These are phyloP conservation scores for Mycena floridula DNA, from an alignment of 768 basidiomycete species.

Conservation along the genomic window DNA sequence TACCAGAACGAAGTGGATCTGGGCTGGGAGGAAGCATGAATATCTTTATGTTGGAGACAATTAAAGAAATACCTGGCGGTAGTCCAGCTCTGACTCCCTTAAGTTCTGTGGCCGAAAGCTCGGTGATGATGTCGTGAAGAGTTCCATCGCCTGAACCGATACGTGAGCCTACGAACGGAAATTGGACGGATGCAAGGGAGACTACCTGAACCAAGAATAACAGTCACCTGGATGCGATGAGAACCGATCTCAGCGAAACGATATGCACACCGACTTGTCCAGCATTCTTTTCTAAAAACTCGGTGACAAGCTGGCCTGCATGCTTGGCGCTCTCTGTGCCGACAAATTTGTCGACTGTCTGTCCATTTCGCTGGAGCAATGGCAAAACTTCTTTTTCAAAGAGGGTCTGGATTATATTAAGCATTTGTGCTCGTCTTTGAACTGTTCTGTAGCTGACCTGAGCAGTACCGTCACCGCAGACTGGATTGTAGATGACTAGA, in stretches of 20 bases:
- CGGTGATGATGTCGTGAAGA: slow-evolving; percentile 80
- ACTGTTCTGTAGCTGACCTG: too few relatives aligned
- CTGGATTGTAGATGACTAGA: slow-evolving; percentile 73
- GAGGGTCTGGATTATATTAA: slow-evolving; percentile 27
- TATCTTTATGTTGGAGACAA: too few relatives aligned
- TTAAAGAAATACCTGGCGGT: slow-evolving; percentile 22
- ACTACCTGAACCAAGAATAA: too few relatives aligned
- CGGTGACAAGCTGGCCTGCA: slow-evolving; percentile 42
- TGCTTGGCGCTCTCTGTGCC: slow-evolving; percentile 48
- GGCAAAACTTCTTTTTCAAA: slow-evolving; percentile 61
- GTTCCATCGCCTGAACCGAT: slow-evolving; percentile 92
- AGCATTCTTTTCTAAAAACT: slow-evolving; percentile 28
- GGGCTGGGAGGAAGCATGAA: too few relatives aligned
- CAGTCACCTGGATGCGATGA: too few relatives aligned
- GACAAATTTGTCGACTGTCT: slow-evolving; percentile 31
- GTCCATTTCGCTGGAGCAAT: slow-evolving; percentile 39
- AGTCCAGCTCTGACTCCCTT: slow-evolving; percentile 13
- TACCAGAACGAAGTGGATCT: slow-evolving; percentile 38
- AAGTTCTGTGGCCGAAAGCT: slow-evolving; percentile 28
- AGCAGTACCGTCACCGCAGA: slow-evolving; percentile 56
- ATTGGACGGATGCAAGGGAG: too few relatives aligned
- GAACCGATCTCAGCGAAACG: too few relatives aligned
- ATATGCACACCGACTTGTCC: slow-evolving; percentile 11
- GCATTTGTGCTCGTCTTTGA: too few relatives aligned
- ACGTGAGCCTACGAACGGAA: too few relatives aligned